Conservation (phyloP, 768 basidiomycete species). For the Trichaptum fuscoviolaceum region DNA sequence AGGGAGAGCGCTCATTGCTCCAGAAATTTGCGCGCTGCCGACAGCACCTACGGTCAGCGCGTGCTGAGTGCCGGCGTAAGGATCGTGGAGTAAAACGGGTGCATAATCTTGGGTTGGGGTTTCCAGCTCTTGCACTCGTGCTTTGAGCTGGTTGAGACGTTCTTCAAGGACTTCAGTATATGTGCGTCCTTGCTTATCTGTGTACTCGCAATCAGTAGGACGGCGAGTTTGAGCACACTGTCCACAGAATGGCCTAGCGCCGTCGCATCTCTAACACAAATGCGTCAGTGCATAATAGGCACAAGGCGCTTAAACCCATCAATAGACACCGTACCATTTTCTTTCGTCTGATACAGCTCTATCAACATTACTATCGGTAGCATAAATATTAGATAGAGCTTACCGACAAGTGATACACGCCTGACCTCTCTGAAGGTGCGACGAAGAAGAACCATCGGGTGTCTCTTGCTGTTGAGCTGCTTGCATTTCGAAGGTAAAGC, state of each 20-base stretch:
- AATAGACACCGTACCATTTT: conserved; percentile 2
- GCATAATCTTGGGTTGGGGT: conserved; percentile 66
- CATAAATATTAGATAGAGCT: conserved; percentile 16
- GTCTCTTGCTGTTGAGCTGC: neutral
- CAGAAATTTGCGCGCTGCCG: neutral
- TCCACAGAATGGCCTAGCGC: conserved; percentile 68
- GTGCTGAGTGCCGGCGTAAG: conserved; percentile 32
- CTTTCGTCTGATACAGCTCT: conserved; percentile 7
- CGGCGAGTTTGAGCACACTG: conserved; percentile 79
- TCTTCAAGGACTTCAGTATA: conserved; percentile 75
- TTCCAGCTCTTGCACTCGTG: conserved; percentile 69
- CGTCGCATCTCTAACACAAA: conserved; percentile 64
- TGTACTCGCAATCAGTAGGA: conserved; percentile 68
- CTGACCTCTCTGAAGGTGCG: conserved; percentile 52
- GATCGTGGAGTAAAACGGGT: conserved; percentile 64
- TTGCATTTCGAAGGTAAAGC: neutral
- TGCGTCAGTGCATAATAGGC: conserved; percentile 4
- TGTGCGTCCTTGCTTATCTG: conserved; percentile 81
- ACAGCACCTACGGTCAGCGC: neutral
- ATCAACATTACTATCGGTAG: conserved; percentile 12
- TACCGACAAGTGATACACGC: conserved; percentile 71
- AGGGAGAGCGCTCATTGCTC: neutral
- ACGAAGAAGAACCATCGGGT: conserved; percentile 8
- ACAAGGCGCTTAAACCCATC: neutral
- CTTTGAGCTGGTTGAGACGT: conserved; percentile 67